Evolutionary conservation across 2,329 filamentous ascomycete genomes (phyloP), one percentile per base, ranked within the genome.

Genomic region (Hypoxylon sp.): DNA sequence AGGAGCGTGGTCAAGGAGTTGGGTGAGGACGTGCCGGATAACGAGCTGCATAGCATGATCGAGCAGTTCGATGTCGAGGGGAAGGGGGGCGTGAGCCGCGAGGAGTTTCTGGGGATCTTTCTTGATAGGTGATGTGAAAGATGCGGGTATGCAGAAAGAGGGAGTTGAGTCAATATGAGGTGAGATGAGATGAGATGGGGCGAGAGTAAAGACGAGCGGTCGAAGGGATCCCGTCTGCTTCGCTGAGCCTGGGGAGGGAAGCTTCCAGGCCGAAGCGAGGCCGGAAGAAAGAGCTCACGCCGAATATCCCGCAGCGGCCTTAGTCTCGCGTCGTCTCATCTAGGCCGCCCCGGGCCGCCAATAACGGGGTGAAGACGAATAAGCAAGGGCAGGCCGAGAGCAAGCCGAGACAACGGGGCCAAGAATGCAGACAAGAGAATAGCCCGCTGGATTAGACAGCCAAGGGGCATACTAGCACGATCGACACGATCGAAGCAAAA

Each of bases 11-110:
- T 95, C 63, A 88, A 93, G 75, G 96, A 98, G 79, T 84, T 99
- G 70, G 96, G 96, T 6, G 95, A 98, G 80, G 93, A 93, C 11
- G 85, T 99, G 73, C 93, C 96, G 73, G 95, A 99, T 76, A 92
- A 97, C 75, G 96, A 99, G 79, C 85, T 99, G 68, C 86, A 89
- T 73, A 94, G 94, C 71, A 99, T 99, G 96, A 96, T 99, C 82
- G 94, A 98, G 76, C 95, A 98, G 80, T 97, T 98, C 82, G 96
- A 99, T 82, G 86, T 98, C 71, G 93, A 97, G 77, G 95, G 93
- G 1, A 97, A 97, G 74, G 94, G 94, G 10, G 94, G 87, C 60
- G 89, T 92, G 6, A 89, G 87, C 70, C 83, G 88, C 72, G 89
- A 91, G 63, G 90, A 92, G 78, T 92, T 92, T 76, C 86, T 90